Percentiles rank a stretch among this genome's conserved stretches.
These are phyloP conservation scores for Zancudomyces culisetae DNA, from an alignment of 371 early-diverging fungal genomes.

Conservation along the genomic window DNA sequence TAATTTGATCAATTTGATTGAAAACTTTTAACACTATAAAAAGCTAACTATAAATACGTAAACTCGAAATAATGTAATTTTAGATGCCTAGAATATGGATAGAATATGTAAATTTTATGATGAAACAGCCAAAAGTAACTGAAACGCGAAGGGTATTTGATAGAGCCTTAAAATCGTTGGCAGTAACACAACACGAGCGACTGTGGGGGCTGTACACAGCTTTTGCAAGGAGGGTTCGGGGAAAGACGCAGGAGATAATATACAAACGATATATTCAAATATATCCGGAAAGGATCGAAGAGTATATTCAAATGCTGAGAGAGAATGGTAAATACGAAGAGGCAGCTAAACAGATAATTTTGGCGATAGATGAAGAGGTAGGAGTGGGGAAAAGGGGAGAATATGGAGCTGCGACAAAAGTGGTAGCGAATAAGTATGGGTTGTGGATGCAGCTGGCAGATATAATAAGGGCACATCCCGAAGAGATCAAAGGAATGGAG, in stretches of 20 bases:
- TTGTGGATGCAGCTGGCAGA: constrained; percentile 79
- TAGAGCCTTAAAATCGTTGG: constrained; percentile 70
- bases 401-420: no score
- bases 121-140: constrained; percentile 50
- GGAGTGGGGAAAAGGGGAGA: constrained; percentile 46
- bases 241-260: constrained; percentile 61
- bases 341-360: constrained; percentile 60
- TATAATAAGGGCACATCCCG: constrained; percentile 56
- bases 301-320: constrained; percentile 50
- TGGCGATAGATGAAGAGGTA: constrained; percentile 45
- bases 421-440: constrained; percentile 46
- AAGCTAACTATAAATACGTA: neutral
- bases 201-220: constrained; percentile 74
- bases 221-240: constrained; percentile 61
- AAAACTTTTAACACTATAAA: neutral
- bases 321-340: constrained; percentile 52
- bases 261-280: constrained; percentile 66
- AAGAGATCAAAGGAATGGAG: constrained; percentile 30
- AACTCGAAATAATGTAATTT: neutral
- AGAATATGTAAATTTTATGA: constrained; percentile 47
- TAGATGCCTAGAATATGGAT: constrained; percentile 71
- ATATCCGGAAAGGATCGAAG: constrained; percentile 49
- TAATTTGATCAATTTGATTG: no score
- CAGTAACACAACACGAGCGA: constrained; percentile 78
- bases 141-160: constrained; percentile 71